These are phyloP conservation scores for Chrysanthemum seticuspe DNA, from an alignment of 129 eudicot species.

Conservation along the genomic window DNA sequence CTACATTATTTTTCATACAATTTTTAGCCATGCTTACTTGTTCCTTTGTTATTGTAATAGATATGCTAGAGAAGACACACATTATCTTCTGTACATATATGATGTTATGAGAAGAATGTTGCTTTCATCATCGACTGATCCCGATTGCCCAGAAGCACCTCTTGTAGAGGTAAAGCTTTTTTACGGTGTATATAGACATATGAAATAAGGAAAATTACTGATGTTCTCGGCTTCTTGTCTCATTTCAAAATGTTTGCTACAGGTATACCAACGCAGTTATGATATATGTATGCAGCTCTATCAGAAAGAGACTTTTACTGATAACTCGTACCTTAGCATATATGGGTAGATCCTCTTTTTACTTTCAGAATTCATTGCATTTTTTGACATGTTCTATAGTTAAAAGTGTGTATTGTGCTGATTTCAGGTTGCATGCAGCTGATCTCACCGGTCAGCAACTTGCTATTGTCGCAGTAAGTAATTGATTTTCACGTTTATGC, in stretches of 20 bases:
- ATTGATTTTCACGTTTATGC: neutral
- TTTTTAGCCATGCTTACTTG: conserved; percentile 4
- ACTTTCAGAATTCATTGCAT: neutral
- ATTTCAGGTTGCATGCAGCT: conserved; percentile 70
- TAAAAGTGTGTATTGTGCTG: too few species aligned
- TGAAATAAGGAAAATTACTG: neutral
- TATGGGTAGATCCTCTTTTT: conserved; percentile 50
- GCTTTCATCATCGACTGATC: conserved; percentile 53
- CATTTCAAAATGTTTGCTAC: conserved; percentile 18
- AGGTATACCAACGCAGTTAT: conserved; percentile 87
- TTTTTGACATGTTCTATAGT: neutral
- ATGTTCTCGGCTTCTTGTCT: neutral
- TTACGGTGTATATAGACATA: neutral
- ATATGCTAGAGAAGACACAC: conserved; percentile 97
- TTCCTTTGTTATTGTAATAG: conserved; percentile 34
- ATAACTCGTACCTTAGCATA: conserved; percentile 67
- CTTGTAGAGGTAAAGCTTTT: conserved; percentile 60
- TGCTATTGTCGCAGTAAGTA: conserved; percentile 89
- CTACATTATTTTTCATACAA: neutral
- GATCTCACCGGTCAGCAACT: conserved; percentile 85
- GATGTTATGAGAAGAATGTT: conserved; percentile 70
- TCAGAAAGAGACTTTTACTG: conserved; percentile 73
- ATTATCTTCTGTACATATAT: conserved; percentile 82
- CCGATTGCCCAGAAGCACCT: conserved; percentile 58
- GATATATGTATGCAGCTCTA: conserved; percentile 79